Base-by-base conservation (phyloP, 1,284 basidiomycete genomes). In the Apiotrichum brassicae region DNA sequence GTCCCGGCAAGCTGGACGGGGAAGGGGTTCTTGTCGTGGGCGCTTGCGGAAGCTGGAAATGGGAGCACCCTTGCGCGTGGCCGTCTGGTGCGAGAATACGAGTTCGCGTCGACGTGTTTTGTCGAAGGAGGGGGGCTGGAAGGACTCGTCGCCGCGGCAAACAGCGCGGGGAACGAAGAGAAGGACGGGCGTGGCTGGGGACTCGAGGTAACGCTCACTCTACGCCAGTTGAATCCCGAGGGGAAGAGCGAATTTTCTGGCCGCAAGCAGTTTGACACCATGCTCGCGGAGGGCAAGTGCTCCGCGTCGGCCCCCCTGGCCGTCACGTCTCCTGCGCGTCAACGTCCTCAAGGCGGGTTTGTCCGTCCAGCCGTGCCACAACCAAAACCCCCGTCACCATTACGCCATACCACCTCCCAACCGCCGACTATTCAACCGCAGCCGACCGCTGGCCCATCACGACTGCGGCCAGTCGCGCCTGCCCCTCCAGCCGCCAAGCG, bases 1-100 rank as follows among this genome's bases (percentile, higher is more conserved):
- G 28, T 39, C 19, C 33, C 46, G 4, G 46, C 46, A 16, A 19
- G 26, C 51, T 71, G 67, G 67, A 58, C 63, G 7, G 69, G 69
- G 23, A 62, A 63, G 52, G 69, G 69, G 0, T 70, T 70, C 39
- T 57, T 71, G 11, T 68, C 65, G 3, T 71, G 69, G 69, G 57
- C 60, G 18, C 43, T 70, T 8, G 34, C 55, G 16, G 69, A 71
- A 46, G 8, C 41, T 3, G 59, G 54, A 4, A 25, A 44, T 0
- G 69, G 69, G 1, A 49, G 35, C 33, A 69, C 64, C 9, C 53
- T 69, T 9, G 58, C 65, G 23, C 59, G 60, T 35, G 69, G 69
- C 26, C 58, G 63, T 13, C 38, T 71, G 4, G 57, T 64, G 6
- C 56, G 59, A 11, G 68, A 66, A 33, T 60, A 65, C 48, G 66